Percentiles rank a stretch among this genome's conserved stretches.
Conservation (phyloP, 257 asterid species). For the Ocimum tenuiflorum region DNA sequence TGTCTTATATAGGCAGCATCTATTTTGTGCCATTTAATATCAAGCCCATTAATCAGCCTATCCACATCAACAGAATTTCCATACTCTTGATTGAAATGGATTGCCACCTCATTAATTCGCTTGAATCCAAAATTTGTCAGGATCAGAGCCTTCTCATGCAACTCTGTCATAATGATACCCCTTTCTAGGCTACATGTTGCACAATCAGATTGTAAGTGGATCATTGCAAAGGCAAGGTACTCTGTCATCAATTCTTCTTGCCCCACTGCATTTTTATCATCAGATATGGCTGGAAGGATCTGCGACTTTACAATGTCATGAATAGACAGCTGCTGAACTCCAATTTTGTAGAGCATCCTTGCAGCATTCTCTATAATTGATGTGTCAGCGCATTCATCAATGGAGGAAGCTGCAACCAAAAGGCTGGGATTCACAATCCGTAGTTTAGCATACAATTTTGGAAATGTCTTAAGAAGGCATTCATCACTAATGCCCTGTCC, state of each 20-base stretch:
- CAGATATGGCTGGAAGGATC: constrained; percentile 61
- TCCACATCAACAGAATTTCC: constrained; percentile 56
- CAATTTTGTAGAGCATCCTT: constrained; percentile 69
- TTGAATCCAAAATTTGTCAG: constrained; percentile 72
- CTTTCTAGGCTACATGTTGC: constrained; percentile 53
- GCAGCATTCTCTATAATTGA: constrained; percentile 48
- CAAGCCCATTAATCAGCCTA: constrained; percentile 47
- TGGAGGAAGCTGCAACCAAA: constrained; percentile 50
- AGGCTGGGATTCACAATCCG: constrained; percentile 66
- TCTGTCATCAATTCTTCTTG: constrained; percentile 61
- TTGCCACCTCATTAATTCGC: constrained; percentile 51
- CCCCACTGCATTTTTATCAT: constrained; percentile 32
- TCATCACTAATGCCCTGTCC: constrained; percentile 43
- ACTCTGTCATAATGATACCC: constrained; percentile 43
- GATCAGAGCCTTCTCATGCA: constrained; percentile 52
- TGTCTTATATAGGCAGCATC: constrained; percentile 56
- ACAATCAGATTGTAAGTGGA: constrained; percentile 77
- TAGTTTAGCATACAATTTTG: constrained; percentile 57
- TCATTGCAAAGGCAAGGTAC: constrained; percentile 78
- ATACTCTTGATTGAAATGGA: constrained; percentile 64
- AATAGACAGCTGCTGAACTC: constrained; percentile 78
- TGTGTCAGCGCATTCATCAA: constrained; percentile 31
- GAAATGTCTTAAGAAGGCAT: constrained; percentile 47
- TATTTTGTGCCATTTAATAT: constrained; percentile 66
- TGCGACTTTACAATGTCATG: constrained; percentile 84